These are phyloP conservation scores for Phytophthora quininea DNA, from an alignment of 352 stramenopile genomes.

Conservation along the genomic window DNA sequence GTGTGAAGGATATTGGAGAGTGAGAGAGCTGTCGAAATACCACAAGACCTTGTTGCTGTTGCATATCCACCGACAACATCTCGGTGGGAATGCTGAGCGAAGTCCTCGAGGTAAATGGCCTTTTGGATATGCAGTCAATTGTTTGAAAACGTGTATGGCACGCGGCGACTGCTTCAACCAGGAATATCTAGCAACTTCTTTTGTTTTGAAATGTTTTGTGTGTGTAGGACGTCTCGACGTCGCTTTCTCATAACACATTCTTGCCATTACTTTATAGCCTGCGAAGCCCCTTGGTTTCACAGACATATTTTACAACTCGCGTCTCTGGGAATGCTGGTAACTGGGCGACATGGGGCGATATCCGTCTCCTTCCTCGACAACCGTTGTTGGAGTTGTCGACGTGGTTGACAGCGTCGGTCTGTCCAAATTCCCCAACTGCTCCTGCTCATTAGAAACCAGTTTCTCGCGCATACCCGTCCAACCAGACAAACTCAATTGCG, in stretches of 20 bases:
- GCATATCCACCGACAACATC: too few relatives aligned
- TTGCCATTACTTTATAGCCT: background rate
- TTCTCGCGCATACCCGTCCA: conserved; percentile 60
- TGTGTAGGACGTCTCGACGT: too few relatives aligned
- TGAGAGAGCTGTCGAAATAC: background rate
- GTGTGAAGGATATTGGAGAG: background rate
- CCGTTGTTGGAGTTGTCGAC: conserved; percentile 15
- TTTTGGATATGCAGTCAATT: too few relatives aligned
- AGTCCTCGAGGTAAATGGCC: too few relatives aligned
- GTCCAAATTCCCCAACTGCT: conserved; percentile 4
- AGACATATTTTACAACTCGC: conserved; percentile 27
- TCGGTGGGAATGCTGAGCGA: too few relatives aligned
- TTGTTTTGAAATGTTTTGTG: too few relatives aligned
- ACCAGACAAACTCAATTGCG: conserved; percentile 49
- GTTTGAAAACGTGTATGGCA: too few relatives aligned
- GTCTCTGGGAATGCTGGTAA: conserved; percentile 18
- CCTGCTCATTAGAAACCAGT: conserved; percentile 41
- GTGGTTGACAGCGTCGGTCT: conserved; percentile 25
- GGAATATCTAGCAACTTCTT: too few relatives aligned
- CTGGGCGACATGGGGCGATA: conserved; percentile 44
- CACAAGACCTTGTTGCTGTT: too few relatives aligned
- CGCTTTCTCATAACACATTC: too few relatives aligned
- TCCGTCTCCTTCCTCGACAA: conserved; percentile 45
- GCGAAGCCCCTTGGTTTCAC: background rate
- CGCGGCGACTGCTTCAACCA: too few relatives aligned